Conservation (phyloP, 2,329 filamentous ascomycete species). For the Grosmannia serpens region DNA sequence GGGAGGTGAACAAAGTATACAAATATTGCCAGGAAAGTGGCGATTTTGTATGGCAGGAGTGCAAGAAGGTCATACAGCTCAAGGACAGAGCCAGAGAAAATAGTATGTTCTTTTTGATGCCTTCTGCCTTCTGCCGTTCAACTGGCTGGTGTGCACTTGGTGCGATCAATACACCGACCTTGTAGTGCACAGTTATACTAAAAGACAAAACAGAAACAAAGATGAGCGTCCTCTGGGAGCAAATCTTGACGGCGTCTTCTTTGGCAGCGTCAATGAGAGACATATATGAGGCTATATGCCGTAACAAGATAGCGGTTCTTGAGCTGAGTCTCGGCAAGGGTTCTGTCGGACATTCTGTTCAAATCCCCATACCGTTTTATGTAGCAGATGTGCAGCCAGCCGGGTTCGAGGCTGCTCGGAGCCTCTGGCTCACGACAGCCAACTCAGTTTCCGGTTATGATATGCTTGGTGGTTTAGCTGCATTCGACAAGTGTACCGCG, state of each 20-base stretch:
- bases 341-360: conserved; percentile 48
- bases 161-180: background rate
- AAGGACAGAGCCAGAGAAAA: conserved; percentile 74
- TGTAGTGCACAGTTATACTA: too few relatives aligned
- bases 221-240: conserved; percentile 56
- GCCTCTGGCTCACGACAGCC: conserved; percentile 79
- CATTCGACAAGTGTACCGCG: conserved; percentile 76
- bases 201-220: conserved; percentile 32
- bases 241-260: conserved; percentile 61
- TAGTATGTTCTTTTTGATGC: conserved; percentile 25
- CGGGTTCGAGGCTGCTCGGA: conserved; percentile 52
- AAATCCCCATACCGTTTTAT: conserved; percentile 55
- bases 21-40: conserved; percentile 86
- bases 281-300: conserved; percentile 69
- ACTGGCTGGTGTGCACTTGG: background rate
- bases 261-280: conserved; percentile 74
- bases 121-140: background rate
- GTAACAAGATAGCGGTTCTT: conserved; percentile 76
- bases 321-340: conserved; percentile 56
- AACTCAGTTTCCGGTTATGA: conserved; percentile 64
- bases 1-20: conserved; percentile 83
- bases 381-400: conserved; percentile 61
- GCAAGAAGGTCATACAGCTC: conserved; percentile 66
- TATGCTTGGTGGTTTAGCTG: conserved; percentile 50
- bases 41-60: conserved; percentile 86